Conservation (phyloP, 768 basidiomycete genomes). For the Russula sp. region DNA sequence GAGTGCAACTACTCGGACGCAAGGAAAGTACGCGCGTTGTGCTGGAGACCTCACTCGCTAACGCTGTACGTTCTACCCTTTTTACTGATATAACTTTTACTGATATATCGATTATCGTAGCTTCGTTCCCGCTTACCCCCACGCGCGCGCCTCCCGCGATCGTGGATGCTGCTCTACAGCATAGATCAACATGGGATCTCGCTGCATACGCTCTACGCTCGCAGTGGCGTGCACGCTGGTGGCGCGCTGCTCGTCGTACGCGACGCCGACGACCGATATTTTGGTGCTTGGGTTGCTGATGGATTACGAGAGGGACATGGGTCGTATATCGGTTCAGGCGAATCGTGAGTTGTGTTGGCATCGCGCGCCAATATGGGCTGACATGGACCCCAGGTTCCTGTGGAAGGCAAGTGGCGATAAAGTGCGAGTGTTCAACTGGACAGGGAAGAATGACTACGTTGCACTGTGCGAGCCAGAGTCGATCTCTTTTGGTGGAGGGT, state of each 20-base stretch:
- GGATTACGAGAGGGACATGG: constrained; percentile 54
- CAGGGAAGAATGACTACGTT: constrained; percentile 87
- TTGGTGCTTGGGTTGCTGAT: constrained; percentile 85
- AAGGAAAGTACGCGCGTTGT: constrained; percentile 53
- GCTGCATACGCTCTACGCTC: constrained; percentile 78
- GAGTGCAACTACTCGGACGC: constrained; percentile 53
- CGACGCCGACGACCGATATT: constrained; percentile 61
- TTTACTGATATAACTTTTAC: neutral
- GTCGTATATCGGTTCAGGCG: constrained; percentile 85
- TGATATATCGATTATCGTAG: constrained; percentile 40
- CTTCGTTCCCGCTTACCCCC: constrained; percentile 71
- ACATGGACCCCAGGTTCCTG: constrained; percentile 54
- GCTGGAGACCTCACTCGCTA: constrained; percentile 52
- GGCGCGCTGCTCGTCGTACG: constrained; percentile 62
- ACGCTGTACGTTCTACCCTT: constrained; percentile 46
- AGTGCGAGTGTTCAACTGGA: constrained; percentile 73
- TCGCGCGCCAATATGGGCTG: neutral
- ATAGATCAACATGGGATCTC: constrained; percentile 96
- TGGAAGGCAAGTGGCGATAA: constrained; percentile 56
- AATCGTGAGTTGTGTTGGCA: constrained; percentile 52
- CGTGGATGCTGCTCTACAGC: constrained; percentile 83
- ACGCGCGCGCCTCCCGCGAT: constrained; percentile 61
- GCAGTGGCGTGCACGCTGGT: constrained; percentile 48
- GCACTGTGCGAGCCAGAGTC: constrained; percentile 77
- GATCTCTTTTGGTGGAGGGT: constrained; percentile 93